phyloP scores from a whole-genome alignment of 2,329 filamentous ascomycete species.

The Pseudocercospora cruenta region DNA sequence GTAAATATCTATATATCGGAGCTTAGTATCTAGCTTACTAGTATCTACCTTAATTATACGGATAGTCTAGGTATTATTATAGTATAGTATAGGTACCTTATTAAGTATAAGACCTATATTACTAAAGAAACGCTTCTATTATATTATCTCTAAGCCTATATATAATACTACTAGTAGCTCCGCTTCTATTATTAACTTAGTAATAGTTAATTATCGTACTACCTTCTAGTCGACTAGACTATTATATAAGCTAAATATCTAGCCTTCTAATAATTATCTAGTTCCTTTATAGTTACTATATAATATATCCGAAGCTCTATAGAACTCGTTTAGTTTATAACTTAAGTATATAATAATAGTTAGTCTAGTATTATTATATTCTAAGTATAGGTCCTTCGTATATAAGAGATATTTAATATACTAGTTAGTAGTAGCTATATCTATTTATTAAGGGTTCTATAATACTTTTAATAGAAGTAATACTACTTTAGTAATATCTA shows the following conservation, averaged over 20 bases:
- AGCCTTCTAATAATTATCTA: not conserved
- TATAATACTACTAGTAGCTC: not conserved
- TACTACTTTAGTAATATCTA: not conserved
- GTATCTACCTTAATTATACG: too few species aligned
- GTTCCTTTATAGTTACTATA: not conserved
- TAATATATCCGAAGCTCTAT: not conserved
- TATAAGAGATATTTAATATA: not conserved
- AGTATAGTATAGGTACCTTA: not conserved
- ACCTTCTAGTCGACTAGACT: not conserved
- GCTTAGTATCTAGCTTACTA: too few species aligned
- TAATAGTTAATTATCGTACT: too few species aligned
- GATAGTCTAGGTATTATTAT: too few species aligned
- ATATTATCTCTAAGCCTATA: not conserved
- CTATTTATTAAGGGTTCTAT: not conserved
- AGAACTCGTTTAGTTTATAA: not conserved
- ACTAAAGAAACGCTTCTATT: not conserved
- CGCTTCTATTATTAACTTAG: not conserved
- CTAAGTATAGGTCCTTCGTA: not conserved
- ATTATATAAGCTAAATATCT: not conserved
- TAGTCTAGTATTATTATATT: not conserved
- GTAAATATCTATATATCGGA: too few species aligned
- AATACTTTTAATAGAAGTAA: not conserved
- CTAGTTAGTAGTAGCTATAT: not conserved
- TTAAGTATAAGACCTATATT: not conserved
- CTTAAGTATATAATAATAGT: not conserved